phyloP scores from a whole-genome alignment of 1,284 basidiomycete genomes.

The Fistulinella staudtii region DNA sequence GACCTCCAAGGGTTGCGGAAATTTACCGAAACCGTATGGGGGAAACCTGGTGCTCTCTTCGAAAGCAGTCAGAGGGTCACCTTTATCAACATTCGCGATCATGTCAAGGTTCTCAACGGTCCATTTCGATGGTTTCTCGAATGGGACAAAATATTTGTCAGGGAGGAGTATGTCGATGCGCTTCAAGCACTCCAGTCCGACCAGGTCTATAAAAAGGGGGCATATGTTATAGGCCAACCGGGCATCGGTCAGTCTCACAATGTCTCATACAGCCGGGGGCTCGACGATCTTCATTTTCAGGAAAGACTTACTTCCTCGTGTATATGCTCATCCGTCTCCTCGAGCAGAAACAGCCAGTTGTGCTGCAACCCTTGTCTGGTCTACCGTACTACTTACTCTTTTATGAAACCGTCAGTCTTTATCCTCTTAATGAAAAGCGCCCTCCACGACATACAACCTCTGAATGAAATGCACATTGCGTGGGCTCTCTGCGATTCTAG shows the following conservation, averaged over 20 bases:
- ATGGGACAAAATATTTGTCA: not conserved
- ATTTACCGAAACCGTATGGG: not conserved
- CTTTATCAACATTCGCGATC: not conserved
- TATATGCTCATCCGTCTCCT: not conserved
- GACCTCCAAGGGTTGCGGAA: too few relatives aligned
- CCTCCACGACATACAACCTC: not conserved
- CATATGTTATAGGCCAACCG: not conserved
- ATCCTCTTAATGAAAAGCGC: fast-evolving
- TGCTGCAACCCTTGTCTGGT: not conserved
- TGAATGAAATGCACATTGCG: not conserved
- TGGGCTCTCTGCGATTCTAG: conserved; percentile 1
- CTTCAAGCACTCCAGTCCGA: not conserved
- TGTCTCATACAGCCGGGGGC: not conserved
- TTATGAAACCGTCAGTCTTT: not conserved
- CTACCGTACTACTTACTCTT: not conserved
- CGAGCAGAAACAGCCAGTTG: not conserved
- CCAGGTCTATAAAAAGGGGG: fast-evolving
- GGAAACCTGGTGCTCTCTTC: not conserved
- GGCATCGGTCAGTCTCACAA: conserved; percentile 1
- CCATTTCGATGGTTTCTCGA: not conserved
- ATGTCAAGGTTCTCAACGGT: not conserved
- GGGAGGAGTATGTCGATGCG: not conserved
- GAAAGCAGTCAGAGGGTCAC: not conserved
- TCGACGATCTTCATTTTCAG: not conserved
- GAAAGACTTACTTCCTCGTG: not conserved